Base-by-base conservation (phyloP, 768 basidiomycete species). In the Suillus weaverae region DNA sequence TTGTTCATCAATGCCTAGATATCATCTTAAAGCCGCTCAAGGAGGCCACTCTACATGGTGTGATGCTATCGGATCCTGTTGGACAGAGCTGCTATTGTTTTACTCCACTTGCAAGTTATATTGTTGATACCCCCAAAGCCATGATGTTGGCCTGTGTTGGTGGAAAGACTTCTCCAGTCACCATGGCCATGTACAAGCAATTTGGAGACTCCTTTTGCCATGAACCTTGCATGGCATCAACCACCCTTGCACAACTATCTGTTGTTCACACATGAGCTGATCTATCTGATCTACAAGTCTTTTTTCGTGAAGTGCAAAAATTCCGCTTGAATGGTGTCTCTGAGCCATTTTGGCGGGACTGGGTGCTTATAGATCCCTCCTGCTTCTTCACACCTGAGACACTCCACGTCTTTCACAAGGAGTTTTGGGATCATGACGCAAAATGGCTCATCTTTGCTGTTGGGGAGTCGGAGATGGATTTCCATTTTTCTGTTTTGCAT, bases 381-480 rank as follows among this genome's bases (percentile, higher is more conserved):
- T 60, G 33, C 3, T 78, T 80, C 62, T 67, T 81, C 20, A 76
- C 76, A 1, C 73, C 72, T 9, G 79, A 81, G 63, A 72, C 76
- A 9, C 71, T 83, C 2, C 81, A 81, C 57, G 76, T 78, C 54
- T 75, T 73, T 70, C 77, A 80, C 68, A 79, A 77, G 63, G 46
- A 62, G 36, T 81, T 79, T 53, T 80, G 70, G 69, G 79, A 82
- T 63, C 79, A 81, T 60, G 74, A 78, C 50, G 66, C 68, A 3
- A 76, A 77, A 57, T 82, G 81, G 81, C 73, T 76, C 57, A 73
- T 76, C 22, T 64, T 69, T n/a, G 71, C 71, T 18, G 36, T 81
- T 35, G 74, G 74, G 0, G 65, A 61, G 4, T 35, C 38, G 4
- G 77, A 82, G 63, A 70, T 81, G 10, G 76, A 81, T 65, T 76